Base-by-base conservation (phyloP, 2,329 filamentous ascomycete species). In the Taxawa tesnikishii region DNA sequence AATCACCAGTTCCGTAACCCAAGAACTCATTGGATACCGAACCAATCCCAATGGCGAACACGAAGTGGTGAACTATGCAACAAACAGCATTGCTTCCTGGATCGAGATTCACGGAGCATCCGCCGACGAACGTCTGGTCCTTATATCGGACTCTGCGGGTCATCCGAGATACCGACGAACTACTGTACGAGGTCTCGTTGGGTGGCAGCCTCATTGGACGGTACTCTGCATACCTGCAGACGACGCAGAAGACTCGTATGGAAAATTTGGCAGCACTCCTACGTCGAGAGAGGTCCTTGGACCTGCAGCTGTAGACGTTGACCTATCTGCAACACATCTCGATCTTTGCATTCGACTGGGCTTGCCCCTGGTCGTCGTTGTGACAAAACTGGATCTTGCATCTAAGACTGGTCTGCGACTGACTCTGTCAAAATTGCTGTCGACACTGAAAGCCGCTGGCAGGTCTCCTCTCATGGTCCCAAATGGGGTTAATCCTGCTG, bases 171-270 rank as follows among this genome's bases (percentile, higher is more conserved):
- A 90, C 55, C 73, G 85, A 29, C 77, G 90, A 34, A 96, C 88
- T 5, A 88, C 84, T 3, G 65, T 96, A 32, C 74, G 88, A 38
- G 85, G 87, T 1, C 65, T 98, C n/a, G 70, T 98, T 41, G 90
- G 87, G 28, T 96, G 90, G 87, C 82, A 83, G 23, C 90, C 90
- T 6, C 85, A 96, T 51, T 98, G 90, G 79, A 85, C 83, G 1
- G 56, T 94, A 14, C 67, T 96, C 2, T 94, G 92, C 44, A 75
- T 96, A 39, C 76, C 84, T 28, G 84, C 83, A 21, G 81, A 90
- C 47, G 79, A 80, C 41, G 65, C 68, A 8, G 73, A 79, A 28
- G 55, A 59, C 29, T 47, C 53, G 26, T 44, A 50, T n/a, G 49
- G 53, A 3, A 56, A 50, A 37, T 45, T 47, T 16, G 60, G 60